Evolutionary conservation across 371 early-diverging fungal genomes (phyloP), one percentile per base, ranked within the genome.

Genomic region (Entomophthora muscae): DNA sequence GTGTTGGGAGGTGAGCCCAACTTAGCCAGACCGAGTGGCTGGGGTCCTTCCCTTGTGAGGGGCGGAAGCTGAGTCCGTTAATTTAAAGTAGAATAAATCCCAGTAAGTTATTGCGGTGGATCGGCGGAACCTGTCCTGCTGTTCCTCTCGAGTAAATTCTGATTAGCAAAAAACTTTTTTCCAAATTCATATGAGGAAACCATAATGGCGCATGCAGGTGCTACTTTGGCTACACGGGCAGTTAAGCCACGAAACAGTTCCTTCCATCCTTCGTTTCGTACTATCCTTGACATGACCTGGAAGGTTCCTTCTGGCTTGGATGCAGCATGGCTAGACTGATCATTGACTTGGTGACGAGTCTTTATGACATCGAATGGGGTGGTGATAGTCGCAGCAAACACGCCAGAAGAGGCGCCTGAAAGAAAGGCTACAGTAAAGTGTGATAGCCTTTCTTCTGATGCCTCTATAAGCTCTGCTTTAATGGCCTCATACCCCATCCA

Each of bases 341-440:
- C 31, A 3, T 22, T 53, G 0, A 86, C 82, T 68, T 91, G 91
- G 64, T 89, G 78, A 26, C 85, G 73, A 0, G 97, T 95, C 70
- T 96, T 96, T 61, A 88, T 89, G 1, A 96, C 93, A 71, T 96
- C 97, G 77, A 96, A 96, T 13, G 97, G 97, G 1, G 86, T 91
- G 5, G 97, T 96, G 7, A 90, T 32, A 0, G 81, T 74, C 1
- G 95, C 95, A 1, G 95, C 94, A 62, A 92, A 76, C 70, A 78
- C 79, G 62, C 90, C 90, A 51, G 88, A 85, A 17, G 75, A 53
- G 13, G 90, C 90, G 21, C 90, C 90, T 7, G 87, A 72, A 2
- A 80, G 31, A 68, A 89, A 89, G 0, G 84, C 71, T 21, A 78
- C 29, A 24, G 51, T 30, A 26, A 60, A 64, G 17, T 58, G 23